Conservation (phyloP, 768 basidiomycete genomes). For the Suillus lakei region DNA sequence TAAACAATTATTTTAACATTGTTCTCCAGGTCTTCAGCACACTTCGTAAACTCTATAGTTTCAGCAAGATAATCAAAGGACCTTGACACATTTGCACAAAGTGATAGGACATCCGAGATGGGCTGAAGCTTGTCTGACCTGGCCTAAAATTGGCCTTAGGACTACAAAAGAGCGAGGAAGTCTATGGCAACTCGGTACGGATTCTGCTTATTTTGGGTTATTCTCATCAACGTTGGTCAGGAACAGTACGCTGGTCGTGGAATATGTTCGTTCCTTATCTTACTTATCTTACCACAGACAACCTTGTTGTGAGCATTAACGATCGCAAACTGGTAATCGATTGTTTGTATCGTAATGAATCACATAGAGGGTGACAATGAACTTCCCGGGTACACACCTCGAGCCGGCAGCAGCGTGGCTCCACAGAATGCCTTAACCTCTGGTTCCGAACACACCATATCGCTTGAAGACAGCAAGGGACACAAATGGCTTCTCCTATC, state of each 20-base stretch:
- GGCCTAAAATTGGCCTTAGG: neutral
- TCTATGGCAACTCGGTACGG: no score
- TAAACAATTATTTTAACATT: no score
- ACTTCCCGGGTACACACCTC: constrained; percentile 22
- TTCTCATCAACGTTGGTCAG: neutral
- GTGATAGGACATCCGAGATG: neutral
- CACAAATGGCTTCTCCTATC: constrained; percentile 53
- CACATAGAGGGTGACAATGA: constrained; percentile 17
- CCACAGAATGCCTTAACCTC: neutral
- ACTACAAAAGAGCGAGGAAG: no score
- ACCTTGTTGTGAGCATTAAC: neutral
- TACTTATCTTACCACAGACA: neutral
- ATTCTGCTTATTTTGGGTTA: neutral
- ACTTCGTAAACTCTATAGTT: neutral
- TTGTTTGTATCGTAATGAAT: neutral
- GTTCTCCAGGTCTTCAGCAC: neutral
- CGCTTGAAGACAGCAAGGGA: constrained; percentile 46
- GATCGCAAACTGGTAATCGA: neutral
- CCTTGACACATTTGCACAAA: no score
- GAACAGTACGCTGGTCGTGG: neutral
- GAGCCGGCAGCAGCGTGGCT: constrained; percentile 4
- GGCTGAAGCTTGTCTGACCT: neutral
- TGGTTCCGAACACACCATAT: constrained; percentile 41
- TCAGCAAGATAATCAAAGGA: neutral
- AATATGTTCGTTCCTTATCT: neutral